Percentiles rank a stretch among this genome's conserved stretches.
Conservation (phyloP, 805 yeast genomes). For the Lipomyces kockii region DNA sequence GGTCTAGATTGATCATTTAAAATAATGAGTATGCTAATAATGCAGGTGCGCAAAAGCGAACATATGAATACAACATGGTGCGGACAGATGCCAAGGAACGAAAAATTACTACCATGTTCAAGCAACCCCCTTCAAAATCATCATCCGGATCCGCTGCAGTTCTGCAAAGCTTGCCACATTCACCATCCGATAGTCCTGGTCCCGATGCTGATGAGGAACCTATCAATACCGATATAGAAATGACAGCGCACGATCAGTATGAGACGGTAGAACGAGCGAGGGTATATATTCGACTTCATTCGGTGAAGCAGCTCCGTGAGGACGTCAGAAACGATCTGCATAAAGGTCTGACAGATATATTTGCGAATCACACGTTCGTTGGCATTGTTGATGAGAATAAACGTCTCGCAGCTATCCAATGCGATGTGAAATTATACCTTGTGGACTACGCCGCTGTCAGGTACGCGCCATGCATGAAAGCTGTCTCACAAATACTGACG, state of each 20-base stretch:
- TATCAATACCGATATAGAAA: not conserved
- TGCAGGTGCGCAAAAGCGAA: slow-evolving; percentile 9
- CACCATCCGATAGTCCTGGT: not conserved
- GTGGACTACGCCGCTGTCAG: slow-evolving; percentile 79
- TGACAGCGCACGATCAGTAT: not conserved
- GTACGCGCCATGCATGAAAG: slow-evolving; percentile 6
- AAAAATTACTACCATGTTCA: slow-evolving; percentile 52
- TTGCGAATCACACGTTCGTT: slow-evolving; percentile 72
- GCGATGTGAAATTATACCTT: slow-evolving; percentile 74
- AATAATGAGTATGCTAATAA: not conserved
- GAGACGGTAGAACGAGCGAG: slow-evolving; percentile 22
- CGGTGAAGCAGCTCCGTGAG: slow-evolving; percentile 61
- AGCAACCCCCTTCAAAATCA: not conserved
- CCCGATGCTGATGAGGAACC: not conserved
- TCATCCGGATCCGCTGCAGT: not conserved
- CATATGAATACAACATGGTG: slow-evolving; percentile 31
- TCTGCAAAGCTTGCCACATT: not conserved
- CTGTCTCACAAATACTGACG: not conserved
- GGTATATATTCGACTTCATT: slow-evolving; percentile 56
- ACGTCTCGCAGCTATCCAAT: slow-evolving; percentile 81
- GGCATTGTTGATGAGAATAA: slow-evolving; percentile 78
- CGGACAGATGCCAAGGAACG: slow-evolving; percentile 52
- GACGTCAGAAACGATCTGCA: slow-evolving; percentile 39
- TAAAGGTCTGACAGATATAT: slow-evolving; percentile 59
- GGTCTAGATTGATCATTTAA: not conserved